Evolutionary conservation across 352 stramenopile species (phyloP).

Genomic region (Globisporangium ultimum): DNA sequence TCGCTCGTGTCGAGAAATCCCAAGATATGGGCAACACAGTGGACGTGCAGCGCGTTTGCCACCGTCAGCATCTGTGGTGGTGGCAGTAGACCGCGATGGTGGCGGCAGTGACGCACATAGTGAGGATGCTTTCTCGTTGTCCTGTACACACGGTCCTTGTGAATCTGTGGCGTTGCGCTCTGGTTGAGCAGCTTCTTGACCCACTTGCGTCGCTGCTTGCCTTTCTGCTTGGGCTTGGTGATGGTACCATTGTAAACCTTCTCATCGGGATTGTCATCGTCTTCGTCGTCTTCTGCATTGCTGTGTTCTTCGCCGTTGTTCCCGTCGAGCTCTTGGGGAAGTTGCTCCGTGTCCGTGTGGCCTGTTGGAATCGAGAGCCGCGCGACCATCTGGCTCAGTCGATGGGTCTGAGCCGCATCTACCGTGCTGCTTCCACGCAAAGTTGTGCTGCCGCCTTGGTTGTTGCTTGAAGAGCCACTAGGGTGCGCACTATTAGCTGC

Average conservation of each 20-base stretch:
- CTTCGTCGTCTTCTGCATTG: not conserved
- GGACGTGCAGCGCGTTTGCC: conserved; percentile 13
- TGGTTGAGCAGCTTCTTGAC: conserved; percentile 12
- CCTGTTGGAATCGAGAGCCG: not conserved
- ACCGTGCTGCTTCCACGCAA: not conserved
- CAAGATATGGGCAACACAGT: conserved; percentile 31
- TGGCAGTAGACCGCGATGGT: not conserved
- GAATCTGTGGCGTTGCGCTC: not conserved
- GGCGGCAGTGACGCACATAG: not conserved
- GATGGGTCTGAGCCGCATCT: not conserved
- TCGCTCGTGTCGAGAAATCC: conserved; percentile 31
- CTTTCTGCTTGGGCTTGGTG: conserved; percentile 1
- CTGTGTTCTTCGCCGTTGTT: not conserved
- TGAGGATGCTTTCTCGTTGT: conserved; percentile 1
- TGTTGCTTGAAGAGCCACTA: not conserved
- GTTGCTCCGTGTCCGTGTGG: not conserved
- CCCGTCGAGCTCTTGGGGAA: not conserved
- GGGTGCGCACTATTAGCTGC: not conserved
- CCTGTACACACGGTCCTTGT: conserved; percentile 2
- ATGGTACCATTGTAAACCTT: no score
- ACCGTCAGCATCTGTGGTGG: conserved; percentile 26
- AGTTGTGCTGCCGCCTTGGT: no score
- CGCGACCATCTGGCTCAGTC: conserved; percentile 2
- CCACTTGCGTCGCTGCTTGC: conserved; percentile 1
- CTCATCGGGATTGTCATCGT: not conserved